Evolutionary conservation across 495 filamentous ascomycete genomes (phyloP).

Genomic region (Aspergillus leporis): DNA sequence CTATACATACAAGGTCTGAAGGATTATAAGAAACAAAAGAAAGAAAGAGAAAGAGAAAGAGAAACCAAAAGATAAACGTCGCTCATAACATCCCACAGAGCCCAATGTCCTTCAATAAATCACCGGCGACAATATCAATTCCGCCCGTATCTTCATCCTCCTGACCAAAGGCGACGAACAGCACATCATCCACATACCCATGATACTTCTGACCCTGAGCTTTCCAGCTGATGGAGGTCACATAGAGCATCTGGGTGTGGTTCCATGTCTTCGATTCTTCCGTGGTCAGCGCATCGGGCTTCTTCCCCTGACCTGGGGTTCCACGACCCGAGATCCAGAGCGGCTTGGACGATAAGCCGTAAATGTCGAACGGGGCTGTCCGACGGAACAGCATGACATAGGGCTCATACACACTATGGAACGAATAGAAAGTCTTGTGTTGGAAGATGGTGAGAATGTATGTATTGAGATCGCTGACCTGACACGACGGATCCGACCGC

Average conservation of each 20-base stretch:
- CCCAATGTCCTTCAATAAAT: slow-evolving; percentile 43
- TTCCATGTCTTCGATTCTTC: slow-evolving; percentile 1
- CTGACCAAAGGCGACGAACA: slow-evolving; percentile 51
- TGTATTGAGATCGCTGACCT: slow-evolving; percentile 43
- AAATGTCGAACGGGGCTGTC: slow-evolving; percentile 46
- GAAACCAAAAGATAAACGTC: background rate
- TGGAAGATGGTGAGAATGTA: slow-evolving; percentile 54
- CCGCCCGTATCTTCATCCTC: slow-evolving; percentile 45
- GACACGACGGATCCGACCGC: slow-evolving; percentile 44
- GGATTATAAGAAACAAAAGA: no score
- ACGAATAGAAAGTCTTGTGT: slow-evolving; percentile 47
- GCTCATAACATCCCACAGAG: slow-evolving; percentile 18
- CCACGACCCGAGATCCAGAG: slow-evolving; percentile 52
- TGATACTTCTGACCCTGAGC: slow-evolving; percentile 42
- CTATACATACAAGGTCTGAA: no score
- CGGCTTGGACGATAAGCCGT: slow-evolving; percentile 49
- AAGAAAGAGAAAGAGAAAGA: background rate
- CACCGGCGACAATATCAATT: slow-evolving; percentile 48
- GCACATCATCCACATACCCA: slow-evolving; percentile 49
- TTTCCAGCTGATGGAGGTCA: slow-evolving; percentile 56
- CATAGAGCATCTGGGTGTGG: slow-evolving; percentile 48
- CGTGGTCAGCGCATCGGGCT: background rate
- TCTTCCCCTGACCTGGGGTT: background rate
- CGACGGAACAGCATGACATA: slow-evolving; percentile 51
- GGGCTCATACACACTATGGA: slow-evolving; percentile 53